Evolutionary conservation across 164 flowering plant genomes (phyloP), one percentile per base, ranked within the genome.

Genomic region (Paratinospora sagittata): DNA sequence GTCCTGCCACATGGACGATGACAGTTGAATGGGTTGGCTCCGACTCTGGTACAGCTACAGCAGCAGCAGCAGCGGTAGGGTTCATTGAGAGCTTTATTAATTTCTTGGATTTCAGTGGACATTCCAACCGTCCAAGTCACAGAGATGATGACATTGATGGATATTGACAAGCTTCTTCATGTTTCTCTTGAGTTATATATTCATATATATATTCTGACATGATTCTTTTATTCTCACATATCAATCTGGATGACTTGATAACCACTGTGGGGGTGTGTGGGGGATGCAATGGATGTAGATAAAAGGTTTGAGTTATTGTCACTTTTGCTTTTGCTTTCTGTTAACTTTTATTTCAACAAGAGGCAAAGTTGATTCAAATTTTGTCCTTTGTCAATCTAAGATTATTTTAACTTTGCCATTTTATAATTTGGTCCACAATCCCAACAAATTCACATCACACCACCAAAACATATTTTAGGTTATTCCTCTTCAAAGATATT

Each of bases 1-100:
- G 14, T 62, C 62, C 21, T 58, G 66, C 41, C 71, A 73, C 75
- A 67, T 73, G 70, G 70, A 66, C 37, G 75, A 67, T 66, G 75
- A 68, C 47, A 24, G 63, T 68, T 63, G 45, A 45, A 62, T 45
- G 67, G 72, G 55, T 68, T 61, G 69, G 64, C 57, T 49, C 19
- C 17, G 67, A 37, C 67, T 62, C 67, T 34, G 27, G 55, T 66
- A 23, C 60, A 6, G 24, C 8, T 1, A 6, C 13, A 8, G 11
- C 13, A n/a, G n/a, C n/a, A 41, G 11, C 9, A 55, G 7, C 8
- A 37, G 14, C n/a, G 21, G 34, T 57, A 47, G n/a, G 34, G 30
- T 52, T 27, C 36, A 43, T 68, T 65, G 65, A 69, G 63, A 74
- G 76, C 68, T 63, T 39, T 72, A 26, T 27, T 47, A 13, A 30